These are phyloP conservation scores for Papiliotrema flavescens DNA, from an alignment of 1,284 basidiomycete genomes.

Conservation along the genomic window DNA sequence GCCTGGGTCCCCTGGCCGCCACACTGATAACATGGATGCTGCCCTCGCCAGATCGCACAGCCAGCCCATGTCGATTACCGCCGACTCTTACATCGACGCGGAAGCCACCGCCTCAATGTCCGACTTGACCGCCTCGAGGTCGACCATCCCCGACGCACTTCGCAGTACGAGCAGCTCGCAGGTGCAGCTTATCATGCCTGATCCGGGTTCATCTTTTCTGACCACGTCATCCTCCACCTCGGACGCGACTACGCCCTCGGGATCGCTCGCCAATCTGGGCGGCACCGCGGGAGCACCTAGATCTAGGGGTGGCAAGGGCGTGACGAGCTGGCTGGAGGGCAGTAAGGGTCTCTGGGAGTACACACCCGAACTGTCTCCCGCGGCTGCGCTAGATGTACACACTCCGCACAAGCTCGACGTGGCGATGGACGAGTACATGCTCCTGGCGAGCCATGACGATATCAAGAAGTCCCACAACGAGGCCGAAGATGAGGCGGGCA, in stretches of 20 bases:
- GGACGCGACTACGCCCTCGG: conserved; percentile 17
- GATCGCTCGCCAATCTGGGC: conserved; percentile 8
- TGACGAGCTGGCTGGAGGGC: conserved; percentile 2
- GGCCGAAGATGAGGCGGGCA: neutral
- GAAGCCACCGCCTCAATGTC: conserved; percentile 15
- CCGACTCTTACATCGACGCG: conserved; percentile 24
- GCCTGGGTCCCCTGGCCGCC: no score
- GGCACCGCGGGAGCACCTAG: neutral
- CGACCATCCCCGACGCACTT: conserved; percentile 9
- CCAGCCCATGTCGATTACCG: neutral
- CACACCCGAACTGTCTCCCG: neutral
- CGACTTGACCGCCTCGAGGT: conserved; percentile 11
- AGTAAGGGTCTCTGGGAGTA: conserved; percentile 2
- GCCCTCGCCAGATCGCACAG: neutral
- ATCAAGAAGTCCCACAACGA: neutral
- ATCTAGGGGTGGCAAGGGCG: neutral
- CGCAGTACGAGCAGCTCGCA: conserved; percentile 8
- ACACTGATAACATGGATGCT: neutral
- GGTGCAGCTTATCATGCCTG: conserved; percentile 27
- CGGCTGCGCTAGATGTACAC: neutral
- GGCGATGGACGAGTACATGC: neutral
- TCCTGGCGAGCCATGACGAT: conserved; percentile 1
- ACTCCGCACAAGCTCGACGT: neutral
- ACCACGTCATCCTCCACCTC: conserved; percentile 4
- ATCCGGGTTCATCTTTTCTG: conserved; percentile 19